Conservation (phyloP, 2,329 filamentous ascomycete genomes). For the Chaetomiaceae sp. region DNA sequence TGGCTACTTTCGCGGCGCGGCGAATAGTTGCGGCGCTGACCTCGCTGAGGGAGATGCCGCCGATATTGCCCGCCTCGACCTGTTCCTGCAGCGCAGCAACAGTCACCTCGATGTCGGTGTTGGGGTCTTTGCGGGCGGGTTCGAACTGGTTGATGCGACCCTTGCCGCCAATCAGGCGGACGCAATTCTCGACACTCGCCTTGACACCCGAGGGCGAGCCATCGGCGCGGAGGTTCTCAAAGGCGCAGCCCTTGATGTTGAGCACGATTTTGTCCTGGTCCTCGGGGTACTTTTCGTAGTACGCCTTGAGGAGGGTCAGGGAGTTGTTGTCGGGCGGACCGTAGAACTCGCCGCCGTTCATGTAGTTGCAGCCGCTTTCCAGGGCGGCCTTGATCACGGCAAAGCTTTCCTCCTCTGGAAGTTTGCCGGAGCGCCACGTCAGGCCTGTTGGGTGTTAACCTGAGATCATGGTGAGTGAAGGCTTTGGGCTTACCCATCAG, state of each 20-base stretch:
- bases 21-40: constrained; percentile 40
- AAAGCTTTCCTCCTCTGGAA: constrained; percentile 36
- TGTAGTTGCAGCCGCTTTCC: constrained; percentile 30
- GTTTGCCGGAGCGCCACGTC: constrained; percentile 19
- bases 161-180: constrained; percentile 29
- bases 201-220: constrained; percentile 44
- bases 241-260: constrained; percentile 50
- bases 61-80: constrained; percentile 41
- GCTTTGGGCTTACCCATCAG: constrained; percentile 44
- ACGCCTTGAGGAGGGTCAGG: constrained; percentile 48
- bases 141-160: constrained; percentile 50
- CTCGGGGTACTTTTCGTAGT: constrained; percentile 53
- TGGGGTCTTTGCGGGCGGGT: constrained; percentile 39
- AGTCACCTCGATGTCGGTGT: constrained; percentile 44
- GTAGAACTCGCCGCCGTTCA: constrained; percentile 42
- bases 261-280: constrained; percentile 52
- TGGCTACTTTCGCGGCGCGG: constrained; percentile 35
- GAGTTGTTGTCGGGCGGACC: constrained; percentile 48
- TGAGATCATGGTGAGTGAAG: background rate
- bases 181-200: constrained; percentile 46
- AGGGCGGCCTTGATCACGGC: constrained; percentile 44
- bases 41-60: constrained; percentile 42
- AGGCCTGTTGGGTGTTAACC: constrained; percentile 15
- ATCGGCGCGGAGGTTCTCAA: constrained; percentile 35
- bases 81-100: constrained; percentile 34